Base-by-base conservation (phyloP, 441 rosid genomes). In the Gossypium aridum region DNA sequence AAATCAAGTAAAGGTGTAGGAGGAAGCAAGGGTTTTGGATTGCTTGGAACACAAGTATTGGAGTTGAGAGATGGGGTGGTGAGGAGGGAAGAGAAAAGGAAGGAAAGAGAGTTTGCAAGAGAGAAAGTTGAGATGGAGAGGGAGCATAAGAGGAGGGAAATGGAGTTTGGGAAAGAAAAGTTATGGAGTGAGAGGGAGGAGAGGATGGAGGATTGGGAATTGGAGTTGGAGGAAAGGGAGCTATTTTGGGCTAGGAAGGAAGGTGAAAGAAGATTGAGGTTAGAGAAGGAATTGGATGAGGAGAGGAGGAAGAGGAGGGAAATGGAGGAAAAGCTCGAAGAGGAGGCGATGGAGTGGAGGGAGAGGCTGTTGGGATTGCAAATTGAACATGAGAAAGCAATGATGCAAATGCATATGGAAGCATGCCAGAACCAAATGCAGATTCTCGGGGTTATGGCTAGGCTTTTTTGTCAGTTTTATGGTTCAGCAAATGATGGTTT, bases 341-440 rank as follows among this genome's bases (percentile, higher is more conserved):
- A 89, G 75, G 96, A 91, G 67, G 93, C 89, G 83, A 91, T 91
- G 92, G 91, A 89, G 10, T 88, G 93, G 96, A 83, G 82, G 86
- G 92, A 85, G 82, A 83, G 82, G 77, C 80, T 88, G 85, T 6
- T 82, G 22, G 85, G 77, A 19, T 77, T 88, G 90, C 92, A 91
- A 77, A 79, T 91, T 10, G 92, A 89, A 75, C 96, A 89, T 7
- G 96, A 91, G 84, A 91, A 89, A 79, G 77, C 87, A 25, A 85
- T 88, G 87, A 83, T 89, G 90, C 93, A 88, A 74, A 83, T 91
- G 86, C 93, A 91, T n/a, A 91, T 87, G 0, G 93, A 89, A 65
- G 93, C 91, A 0, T 87, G 88, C 82, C 93, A 89, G 78, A 89
- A 83, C 77, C 93, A 91, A 71, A 85, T 91, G 90, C 93, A 91